Evolutionary conservation across 2,329 filamentous ascomycete genomes (phyloP), one percentile per base, ranked within the genome.

Genomic region (Tolypocladium sp.): DNA sequence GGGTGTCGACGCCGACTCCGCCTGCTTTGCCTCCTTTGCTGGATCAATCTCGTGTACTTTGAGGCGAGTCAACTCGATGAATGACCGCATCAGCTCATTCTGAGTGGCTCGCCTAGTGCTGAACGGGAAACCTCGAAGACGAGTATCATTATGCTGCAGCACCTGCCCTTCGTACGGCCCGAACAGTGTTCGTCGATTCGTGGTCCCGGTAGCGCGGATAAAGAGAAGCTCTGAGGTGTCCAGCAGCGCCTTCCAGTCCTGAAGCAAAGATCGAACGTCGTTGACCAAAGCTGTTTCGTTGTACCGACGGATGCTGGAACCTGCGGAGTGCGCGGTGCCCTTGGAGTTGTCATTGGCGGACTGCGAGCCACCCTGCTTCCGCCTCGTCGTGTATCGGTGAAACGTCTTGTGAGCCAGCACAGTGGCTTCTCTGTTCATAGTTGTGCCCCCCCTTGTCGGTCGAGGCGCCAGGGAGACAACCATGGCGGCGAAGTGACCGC

Each of bases 401-500:
- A 97, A 99, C 0, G 93, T 97, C 77, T 99, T 99, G 74, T 97
- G 93, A 0, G 92, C 93, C 52, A 97, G 81, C 0, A 97, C 91
- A 0, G 88, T 89, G 7, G 93, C 91, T 68, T 96, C 90, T 57
- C 91, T 83, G 64, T 95, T 92, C 69, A 96, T 83, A 1, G 88
- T 80, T 0, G 83, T 78, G 3, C 80, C 79, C 57, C 85, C 84
- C 70, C 90, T 93, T 42, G 85, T 83, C 57, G 89, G 79, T 62
- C 92, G 90, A 0, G 94, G 92, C 0, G 91, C 86, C 4, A 97
- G 81, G 0, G 92, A 92, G 13, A 99, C 90, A 13, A 97, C 81
- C 92, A 97, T 97, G 56, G 90, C 94, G 0, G 94, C 94, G 70
- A 99, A 99, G 71, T 99, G 94, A 0, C 94, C 94, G 61, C 94